Conservation (phyloP, 352 stramenopile species). For the Pythium monospermum region DNA sequence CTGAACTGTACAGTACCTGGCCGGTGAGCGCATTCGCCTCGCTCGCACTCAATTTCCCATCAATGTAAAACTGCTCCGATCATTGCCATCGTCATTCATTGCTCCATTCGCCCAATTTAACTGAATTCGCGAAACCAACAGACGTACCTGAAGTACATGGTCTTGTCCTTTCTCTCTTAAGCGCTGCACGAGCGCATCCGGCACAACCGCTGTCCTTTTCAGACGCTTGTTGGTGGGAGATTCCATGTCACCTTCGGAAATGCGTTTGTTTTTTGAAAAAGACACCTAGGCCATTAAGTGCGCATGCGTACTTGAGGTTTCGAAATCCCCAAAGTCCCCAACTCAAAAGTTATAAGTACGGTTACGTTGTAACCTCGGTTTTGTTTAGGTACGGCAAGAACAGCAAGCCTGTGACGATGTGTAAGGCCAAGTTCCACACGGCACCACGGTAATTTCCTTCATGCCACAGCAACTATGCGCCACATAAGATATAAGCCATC, state of each 20-base stretch:
- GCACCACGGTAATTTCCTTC: constrained; percentile 19
- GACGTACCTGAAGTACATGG: constrained; percentile 61
- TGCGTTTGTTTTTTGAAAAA: no score
- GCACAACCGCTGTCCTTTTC: constrained; percentile 20
- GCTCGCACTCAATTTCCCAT: constrained; percentile 30
- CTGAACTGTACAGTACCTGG: constrained; percentile 31
- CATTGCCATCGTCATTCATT: not conserved
- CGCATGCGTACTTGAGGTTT: no score
- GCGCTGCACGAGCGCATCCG: constrained; percentile 16
- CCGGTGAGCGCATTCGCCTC: constrained; percentile 36
- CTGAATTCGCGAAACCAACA: not conserved
- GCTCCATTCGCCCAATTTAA: not conserved
- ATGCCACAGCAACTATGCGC: constrained; percentile 17
- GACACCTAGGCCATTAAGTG: no score
- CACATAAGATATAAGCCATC: not conserved
- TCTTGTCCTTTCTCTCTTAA: constrained; percentile 42
- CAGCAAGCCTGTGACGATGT: constrained; percentile 24
- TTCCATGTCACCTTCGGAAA: no score
- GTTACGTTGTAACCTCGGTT: constrained; percentile 6
- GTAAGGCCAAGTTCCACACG: constrained; percentile 20
- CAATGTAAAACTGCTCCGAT: constrained; percentile 60
- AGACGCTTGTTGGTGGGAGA: constrained; percentile 17
- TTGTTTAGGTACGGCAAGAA: constrained; percentile 34
- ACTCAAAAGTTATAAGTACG: no score
- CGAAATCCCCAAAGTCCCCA: no score